A percentile compares a stretch with the other conserved stretches of the same genome.
These are phyloP conservation scores for Rhizopogon salebrosus DNA, from an alignment of 768 basidiomycete genomes.

Conservation along the genomic window DNA sequence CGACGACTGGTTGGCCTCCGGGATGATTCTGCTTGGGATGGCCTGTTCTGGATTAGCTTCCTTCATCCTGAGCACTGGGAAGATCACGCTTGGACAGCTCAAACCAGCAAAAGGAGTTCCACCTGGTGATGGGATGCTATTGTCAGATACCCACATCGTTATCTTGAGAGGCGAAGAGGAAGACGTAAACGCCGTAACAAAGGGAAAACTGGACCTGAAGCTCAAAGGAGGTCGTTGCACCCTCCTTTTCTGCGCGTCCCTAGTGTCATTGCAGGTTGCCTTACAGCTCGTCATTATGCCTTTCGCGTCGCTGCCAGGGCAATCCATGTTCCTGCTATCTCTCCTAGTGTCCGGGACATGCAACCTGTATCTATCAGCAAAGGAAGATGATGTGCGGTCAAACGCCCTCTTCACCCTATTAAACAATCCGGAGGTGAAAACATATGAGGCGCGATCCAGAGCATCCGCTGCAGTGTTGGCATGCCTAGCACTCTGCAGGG, in stretches of 20 bases:
- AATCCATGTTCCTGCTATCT: conserved; percentile 29
- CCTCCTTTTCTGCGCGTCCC: background rate
- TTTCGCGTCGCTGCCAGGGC: conserved; percentile 27
- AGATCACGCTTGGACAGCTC: conserved; percentile 16
- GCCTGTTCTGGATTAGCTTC: conserved; percentile 24
- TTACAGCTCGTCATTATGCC: conserved; percentile 27
- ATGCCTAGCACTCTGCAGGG: background rate
- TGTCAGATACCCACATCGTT: conserved; percentile 13
- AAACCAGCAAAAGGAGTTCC: conserved; percentile 20
- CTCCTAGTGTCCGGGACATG: conserved; percentile 29
- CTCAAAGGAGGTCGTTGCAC: conserved; percentile 6
- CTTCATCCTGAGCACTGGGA: conserved; percentile 19
- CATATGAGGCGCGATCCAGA: background rate
- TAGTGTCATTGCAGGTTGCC: conserved; percentile 16
- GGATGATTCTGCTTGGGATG: conserved; percentile 25
- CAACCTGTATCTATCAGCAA: conserved; percentile 20
- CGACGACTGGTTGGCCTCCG: conserved; percentile 21
- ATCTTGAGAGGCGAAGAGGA: conserved; percentile 23
- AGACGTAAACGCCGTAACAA: conserved; percentile 24
- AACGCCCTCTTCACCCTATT: background rate
- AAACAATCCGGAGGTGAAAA: background rate
- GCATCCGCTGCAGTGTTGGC: background rate
- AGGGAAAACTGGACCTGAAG: conserved; percentile 20
- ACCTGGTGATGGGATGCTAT: conserved; percentile 25
- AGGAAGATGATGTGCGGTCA: background rate